Base-by-base conservation (phyloP, 2,329 filamentous ascomycete species). In the Daldinia sp. region DNA sequence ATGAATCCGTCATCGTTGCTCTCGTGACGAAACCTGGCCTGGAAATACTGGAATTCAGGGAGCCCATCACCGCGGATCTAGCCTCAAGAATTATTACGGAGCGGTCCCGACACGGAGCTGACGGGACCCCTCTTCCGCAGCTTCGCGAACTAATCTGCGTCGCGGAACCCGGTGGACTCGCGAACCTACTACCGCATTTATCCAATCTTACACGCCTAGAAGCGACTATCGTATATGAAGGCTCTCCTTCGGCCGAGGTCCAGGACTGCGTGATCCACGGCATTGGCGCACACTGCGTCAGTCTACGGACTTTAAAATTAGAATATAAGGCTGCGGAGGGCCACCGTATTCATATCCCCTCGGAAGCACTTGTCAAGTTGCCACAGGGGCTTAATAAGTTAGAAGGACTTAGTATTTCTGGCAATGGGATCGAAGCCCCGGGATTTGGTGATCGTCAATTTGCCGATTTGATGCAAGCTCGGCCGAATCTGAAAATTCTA, bases 1-100 rank as follows among this genome's bases (percentile, higher is more conserved):
- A 17, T 5, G 37, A 48, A 30, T 15, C 30, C n/a, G 47, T 63
- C 37, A 45, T 63, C n/a, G 27, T 34, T 15, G 30, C 61, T 10
- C 45, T 63, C 13, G 55, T 37, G 6, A 43, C 39, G 6, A 51
- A 25, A 39, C 32, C 47, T 8, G 21, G 17, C 15, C 55, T 63
- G 17, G 57, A 55, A 29, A n/a, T 27, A 23, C 32, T 60, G 6
- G 27, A 34, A 19, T 37, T 56, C 30, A 29, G n/a, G 27, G 25
- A 45, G 13, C 37, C 17, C 3, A 47, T 63, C 3, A 51, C 56
- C 8, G n/a, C 30, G 11, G 10, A 35, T 11, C 51, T 63, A 13
- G 27, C 51, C 2, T 23, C 30, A 6, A 41, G 27, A 48, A 51
- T 32, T 9, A 10, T 51, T 17, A n/a, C 25, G 11, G 37, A 45